Conservation (phyloP, 768 basidiomycete genomes). For the Neoboletus magnificus region DNA sequence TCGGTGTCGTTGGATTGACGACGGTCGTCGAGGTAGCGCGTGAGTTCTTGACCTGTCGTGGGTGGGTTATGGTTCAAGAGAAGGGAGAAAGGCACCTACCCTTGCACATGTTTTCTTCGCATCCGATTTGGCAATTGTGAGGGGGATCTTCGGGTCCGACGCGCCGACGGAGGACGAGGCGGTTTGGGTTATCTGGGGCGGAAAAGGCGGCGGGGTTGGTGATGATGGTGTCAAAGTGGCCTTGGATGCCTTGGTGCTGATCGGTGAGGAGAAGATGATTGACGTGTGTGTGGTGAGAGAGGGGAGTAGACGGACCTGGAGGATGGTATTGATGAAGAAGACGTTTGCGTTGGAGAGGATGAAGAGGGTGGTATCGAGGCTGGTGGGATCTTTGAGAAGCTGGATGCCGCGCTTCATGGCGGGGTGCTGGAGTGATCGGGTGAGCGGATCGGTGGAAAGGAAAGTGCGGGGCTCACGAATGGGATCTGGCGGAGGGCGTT, state of each 20-base stretch:
- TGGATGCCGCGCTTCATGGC: slow-evolving; percentile 93
- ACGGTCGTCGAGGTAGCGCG: slow-evolving; percentile 59
- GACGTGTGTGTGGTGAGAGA: not conserved
- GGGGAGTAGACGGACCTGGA: slow-evolving; percentile 51
- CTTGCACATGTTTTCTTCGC: slow-evolving; percentile 98
- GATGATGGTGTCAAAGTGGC: slow-evolving; percentile 78
- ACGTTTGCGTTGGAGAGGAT: slow-evolving; percentile 93
- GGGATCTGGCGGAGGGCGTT: slow-evolving; percentile 77
- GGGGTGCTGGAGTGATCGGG: slow-evolving; percentile 64
- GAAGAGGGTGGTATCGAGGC: slow-evolving; percentile 71
- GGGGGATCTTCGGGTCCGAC: slow-evolving; percentile 75
- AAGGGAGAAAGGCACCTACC: slow-evolving; percentile 56
- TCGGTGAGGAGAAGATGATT: not conserved
- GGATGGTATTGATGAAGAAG: slow-evolving; percentile 87
- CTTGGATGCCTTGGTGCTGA: slow-evolving; percentile 70
- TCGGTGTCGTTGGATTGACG: slow-evolving; percentile 44
- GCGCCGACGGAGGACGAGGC: slow-evolving; percentile 72
- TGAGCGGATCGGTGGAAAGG: too few relatives aligned
- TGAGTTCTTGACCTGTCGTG: slow-evolving; percentile 84
- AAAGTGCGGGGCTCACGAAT: too few relatives aligned
- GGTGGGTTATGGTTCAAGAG: not conserved
- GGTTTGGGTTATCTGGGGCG: slow-evolving; percentile 49
- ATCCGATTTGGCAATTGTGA: slow-evolving; percentile 83
- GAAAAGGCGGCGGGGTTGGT: slow-evolving; percentile 93
- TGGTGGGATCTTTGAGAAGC: slow-evolving; percentile 59